Percentiles rank a stretch among this genome's conserved stretches.
Conservation (phyloP, 73 alveolate genomes). For the Paramecium pentaurelia region DNA sequence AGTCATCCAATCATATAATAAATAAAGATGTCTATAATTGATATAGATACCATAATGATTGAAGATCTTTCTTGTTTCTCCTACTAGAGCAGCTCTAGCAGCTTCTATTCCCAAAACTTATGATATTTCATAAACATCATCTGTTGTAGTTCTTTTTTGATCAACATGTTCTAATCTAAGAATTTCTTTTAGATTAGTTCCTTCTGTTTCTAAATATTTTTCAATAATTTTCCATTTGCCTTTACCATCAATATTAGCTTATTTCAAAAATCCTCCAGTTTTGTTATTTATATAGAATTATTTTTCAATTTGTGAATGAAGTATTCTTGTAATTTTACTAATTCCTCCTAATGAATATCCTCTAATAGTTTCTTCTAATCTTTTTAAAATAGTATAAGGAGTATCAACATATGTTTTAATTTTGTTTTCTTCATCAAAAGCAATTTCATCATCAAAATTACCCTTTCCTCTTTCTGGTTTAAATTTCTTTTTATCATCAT, state of each 20-base stretch:
- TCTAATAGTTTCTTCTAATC: constrained; percentile 23
- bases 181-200: constrained; percentile 33
- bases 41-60: constrained; percentile 62
- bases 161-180: constrained; percentile 6
- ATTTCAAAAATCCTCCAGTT: constrained; percentile 36
- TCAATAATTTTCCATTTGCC: constrained; percentile 39
- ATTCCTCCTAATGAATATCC: constrained; percentile 18
- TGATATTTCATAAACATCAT: constrained; percentile 50
- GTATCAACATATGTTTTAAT: neutral
- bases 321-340: neutral
- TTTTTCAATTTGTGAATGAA: constrained; percentile 25
- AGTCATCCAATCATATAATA: constrained; percentile 63
- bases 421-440: neutral
- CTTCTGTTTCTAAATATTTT: constrained; percentile 26
- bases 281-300: neutral
- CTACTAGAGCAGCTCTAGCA: constrained; percentile 51
- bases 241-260: constrained; percentile 32
- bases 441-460: constrained; percentile 20
- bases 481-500: neutral
- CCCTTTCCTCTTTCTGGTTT: constrained; percentile 52
- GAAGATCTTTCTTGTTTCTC: constrained; percentile 45
- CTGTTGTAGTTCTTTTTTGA: neutral
- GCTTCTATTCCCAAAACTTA: constrained; percentile 61
- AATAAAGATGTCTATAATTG: constrained; percentile 51
- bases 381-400: neutral